Base-by-base conservation (phyloP, 345 rosid species). In the Xanthoceras sorbifolium region DNA sequence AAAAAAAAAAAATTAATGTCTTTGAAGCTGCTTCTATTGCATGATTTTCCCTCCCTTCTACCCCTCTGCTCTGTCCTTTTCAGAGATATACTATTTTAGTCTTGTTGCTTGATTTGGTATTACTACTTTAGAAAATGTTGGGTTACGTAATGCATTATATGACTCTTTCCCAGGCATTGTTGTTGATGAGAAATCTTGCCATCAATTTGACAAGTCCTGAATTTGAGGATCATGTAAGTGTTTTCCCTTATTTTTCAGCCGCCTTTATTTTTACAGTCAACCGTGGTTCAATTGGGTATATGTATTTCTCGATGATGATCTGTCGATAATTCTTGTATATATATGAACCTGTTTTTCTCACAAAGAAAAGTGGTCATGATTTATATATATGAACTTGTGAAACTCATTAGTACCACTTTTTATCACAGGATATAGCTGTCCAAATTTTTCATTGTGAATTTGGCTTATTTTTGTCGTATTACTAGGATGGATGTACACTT, bases 161-260 rank as follows among this genome's bases (percentile, higher is more conserved):
- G 74, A 72, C 29, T 77, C 6, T 75, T 26, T 76, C 46, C 32
- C 90, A 95, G 98, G 94, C 79, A 18, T 46, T 87, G 76, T 62
- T 92, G 80, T 82, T 95, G 82, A 92, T 93, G 99, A 90, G 87
- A 78, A 95, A 95, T 86, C 92, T 93, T 14, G 78, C 90, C 5
- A 63, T 81, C 77, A 95, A 93, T 85, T 82, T 93, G 82, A 79
- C 81, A 12, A 89, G 92, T 81, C 97, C 97, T 0, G 95, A 91
- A 77, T 93, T 90, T 67, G 91, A 92, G 85, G 87, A 93, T 75
- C 87, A 87, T 79, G 99, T 95, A 85, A 86, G 95, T 85, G 22
- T 67, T 28, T 76, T 60, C 44, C 57, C 34, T 67, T 31, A 12
- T 31, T 25, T n/a, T 5, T 32, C 22, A 4, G 28, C 17, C 40